Percentiles rank a stretch among this genome's conserved stretches.
Conservation (phyloP, 768 basidiomycete species). For the Tulasnella sp. region DNA sequence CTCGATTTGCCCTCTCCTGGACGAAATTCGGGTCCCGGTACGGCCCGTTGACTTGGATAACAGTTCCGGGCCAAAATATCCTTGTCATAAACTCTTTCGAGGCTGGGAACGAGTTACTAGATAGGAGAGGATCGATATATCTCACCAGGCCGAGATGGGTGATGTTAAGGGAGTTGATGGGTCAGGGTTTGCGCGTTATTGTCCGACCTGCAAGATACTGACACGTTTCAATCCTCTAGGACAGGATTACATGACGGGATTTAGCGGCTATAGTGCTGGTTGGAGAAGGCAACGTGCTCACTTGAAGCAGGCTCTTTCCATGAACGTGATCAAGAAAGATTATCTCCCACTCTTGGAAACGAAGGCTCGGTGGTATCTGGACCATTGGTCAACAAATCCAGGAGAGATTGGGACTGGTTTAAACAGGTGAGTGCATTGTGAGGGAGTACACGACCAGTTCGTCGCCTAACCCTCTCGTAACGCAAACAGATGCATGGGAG, state of each 20-base stretch:
- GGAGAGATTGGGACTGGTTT: background rate
- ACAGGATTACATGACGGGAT: background rate
- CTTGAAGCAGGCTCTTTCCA: background rate
- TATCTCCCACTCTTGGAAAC: background rate
- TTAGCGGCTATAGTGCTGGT: background rate
- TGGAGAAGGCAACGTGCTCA: background rate
- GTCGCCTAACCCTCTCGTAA: background rate
- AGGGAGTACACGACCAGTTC: background rate
- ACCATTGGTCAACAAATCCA: background rate
- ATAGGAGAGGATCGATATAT: slow-evolving; percentile 35
- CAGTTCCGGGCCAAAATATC: slow-evolving; percentile 27
- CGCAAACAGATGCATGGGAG: background rate
- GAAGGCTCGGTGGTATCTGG: background rate
- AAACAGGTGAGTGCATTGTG: background rate
- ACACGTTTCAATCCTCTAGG: background rate
- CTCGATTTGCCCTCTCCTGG: background rate
- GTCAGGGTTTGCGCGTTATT: background rate
- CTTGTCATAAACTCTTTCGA: slow-evolving; percentile 30
- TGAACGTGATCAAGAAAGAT: background rate
- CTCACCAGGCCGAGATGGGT: slow-evolving; percentile 31
- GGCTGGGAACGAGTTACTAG: slow-evolving; percentile 35
- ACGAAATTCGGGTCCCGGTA: slow-evolving; percentile 16
- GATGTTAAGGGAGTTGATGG: background rate
- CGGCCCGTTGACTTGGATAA: slow-evolving; percentile 25
- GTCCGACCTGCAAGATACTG: background rate